Evolutionary conservation across 2,329 filamentous ascomycete genomes (phyloP).

Genomic region (Clarireedia monteithiana): DNA sequence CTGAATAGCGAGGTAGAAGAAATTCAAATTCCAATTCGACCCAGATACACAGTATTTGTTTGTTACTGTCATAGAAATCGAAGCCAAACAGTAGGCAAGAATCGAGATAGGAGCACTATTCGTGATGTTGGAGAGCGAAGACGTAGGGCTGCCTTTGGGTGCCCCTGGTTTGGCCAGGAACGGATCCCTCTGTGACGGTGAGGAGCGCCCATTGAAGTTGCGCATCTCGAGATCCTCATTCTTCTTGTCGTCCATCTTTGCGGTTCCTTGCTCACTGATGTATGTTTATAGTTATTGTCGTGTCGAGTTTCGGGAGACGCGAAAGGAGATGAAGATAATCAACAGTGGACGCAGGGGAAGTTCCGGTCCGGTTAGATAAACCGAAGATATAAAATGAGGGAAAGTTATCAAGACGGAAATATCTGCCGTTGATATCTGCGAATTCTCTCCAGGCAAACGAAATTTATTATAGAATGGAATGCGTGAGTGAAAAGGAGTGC

Average conservation of each 20-base stretch:
- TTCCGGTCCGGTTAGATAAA: no score
- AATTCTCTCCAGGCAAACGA: no score
- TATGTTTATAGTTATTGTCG: conserved; percentile 6
- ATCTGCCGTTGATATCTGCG: no score
- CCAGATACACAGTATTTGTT: conserved; percentile 98
- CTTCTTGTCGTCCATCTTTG: conserved; percentile 78
- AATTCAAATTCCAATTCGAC: conserved; percentile 87
- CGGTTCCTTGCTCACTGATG: conserved; percentile 13
- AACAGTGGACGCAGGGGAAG: no score
- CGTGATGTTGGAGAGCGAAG: conserved; percentile 38
- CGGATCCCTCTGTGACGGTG: conserved; percentile 32
- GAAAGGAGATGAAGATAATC: neutral
- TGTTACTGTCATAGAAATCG: conserved; percentile 99
- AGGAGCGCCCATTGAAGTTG: conserved; percentile 29
- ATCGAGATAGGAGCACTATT: conserved; percentile 78
- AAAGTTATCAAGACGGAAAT: no score
- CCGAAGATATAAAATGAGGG: no score
- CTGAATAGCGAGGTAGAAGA: conserved; percentile 89
- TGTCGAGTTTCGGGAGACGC: conserved; percentile 13
- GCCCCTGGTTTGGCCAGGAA: conserved; percentile 26
- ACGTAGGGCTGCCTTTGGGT: conserved; percentile 25
- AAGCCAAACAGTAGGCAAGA: conserved; percentile 83
- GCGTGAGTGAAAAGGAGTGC: no score
- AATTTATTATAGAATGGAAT: no score
- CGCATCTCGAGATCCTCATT: conserved; percentile 56